Conservation (phyloP, 805 yeast genomes). For the Ogataea glucozyma region DNA sequence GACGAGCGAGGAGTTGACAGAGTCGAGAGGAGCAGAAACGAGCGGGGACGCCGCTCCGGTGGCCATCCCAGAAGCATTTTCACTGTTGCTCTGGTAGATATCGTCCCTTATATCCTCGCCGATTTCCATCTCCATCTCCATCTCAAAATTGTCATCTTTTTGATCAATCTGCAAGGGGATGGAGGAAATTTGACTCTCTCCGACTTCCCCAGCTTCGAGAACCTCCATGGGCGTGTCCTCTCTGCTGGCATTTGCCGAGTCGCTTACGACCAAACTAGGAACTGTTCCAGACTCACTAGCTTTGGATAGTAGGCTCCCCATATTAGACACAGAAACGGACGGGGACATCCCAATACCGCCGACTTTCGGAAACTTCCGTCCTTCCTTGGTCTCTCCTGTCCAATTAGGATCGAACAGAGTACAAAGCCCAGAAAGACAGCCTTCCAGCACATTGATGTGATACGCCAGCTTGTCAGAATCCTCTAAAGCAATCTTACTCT, state of each 20-base stretch:
- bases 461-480: slow-evolving; percentile 27
- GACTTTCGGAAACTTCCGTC: slow-evolving; percentile 5
- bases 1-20: slow-evolving; percentile 42
- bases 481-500: slow-evolving; percentile 26
- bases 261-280: no score
- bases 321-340: slow-evolving; percentile 21
- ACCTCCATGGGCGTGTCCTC: no score
- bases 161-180: background rate
- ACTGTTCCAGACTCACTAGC: no score
- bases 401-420: slow-evolving; percentile 71
- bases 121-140: background rate
- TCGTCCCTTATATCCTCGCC: background rate
- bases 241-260: no score
- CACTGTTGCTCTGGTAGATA: background rate
- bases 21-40: slow-evolving; percentile 42
- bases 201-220: no score
- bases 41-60: slow-evolving; percentile 33
- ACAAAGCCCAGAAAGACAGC: slow-evolving; percentile 63
- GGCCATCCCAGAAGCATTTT: slow-evolving; percentile 34
- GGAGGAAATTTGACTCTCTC: no score
- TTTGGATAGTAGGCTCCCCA: no score
- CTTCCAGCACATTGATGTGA: slow-evolving; percentile 29
- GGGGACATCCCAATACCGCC: slow-evolving; percentile 22
- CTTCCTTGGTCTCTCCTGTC: slow-evolving; percentile 30
- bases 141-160: no score